Evolutionary conservation across 495 filamentous ascomycete genomes (phyloP).

Genomic region (Cercophora sp.): DNA sequence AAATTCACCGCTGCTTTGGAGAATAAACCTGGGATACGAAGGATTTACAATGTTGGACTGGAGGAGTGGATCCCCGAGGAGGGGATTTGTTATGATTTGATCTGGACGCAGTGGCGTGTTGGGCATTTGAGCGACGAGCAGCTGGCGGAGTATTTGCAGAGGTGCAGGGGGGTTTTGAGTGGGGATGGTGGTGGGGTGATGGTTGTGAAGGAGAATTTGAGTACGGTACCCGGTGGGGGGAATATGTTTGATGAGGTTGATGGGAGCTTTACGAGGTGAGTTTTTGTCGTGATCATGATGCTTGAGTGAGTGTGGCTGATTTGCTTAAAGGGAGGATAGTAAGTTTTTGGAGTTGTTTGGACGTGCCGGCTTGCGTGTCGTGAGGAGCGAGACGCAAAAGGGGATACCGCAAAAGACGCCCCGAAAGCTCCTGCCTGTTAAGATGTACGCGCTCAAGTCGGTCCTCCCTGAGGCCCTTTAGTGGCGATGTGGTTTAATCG

Average conservation of each 20-base stretch:
- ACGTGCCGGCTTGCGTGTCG: not conserved
- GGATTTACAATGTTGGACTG: constrained; percentile 66
- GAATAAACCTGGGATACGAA: constrained; percentile 48
- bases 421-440: not conserved
- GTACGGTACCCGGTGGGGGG: constrained; percentile 48
- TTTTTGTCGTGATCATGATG: too few relatives aligned
- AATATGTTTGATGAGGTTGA: constrained; percentile 78
- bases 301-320: too few relatives aligned
- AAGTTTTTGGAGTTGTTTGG: not conserved
- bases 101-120: constrained; percentile 87
- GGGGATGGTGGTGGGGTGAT: constrained; percentile 47
- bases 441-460: not conserved
- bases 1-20: constrained; percentile 53
- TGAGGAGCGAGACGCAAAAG: constrained; percentile 2
- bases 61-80: constrained; percentile 65
- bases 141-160: constrained; percentile 60
- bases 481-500: too few relatives aligned
- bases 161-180: constrained; percentile 55
- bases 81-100: constrained; percentile 50
- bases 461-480: too few relatives aligned
- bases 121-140: constrained; percentile 81
- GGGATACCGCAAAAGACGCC: not conserved
- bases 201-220: constrained; percentile 86
- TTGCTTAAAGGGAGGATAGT: constrained; percentile 15
- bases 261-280: constrained; percentile 74